These are phyloP conservation scores for Starmerella gropengiesseri DNA, from an alignment of 805 yeast species.

Conservation along the genomic window DNA sequence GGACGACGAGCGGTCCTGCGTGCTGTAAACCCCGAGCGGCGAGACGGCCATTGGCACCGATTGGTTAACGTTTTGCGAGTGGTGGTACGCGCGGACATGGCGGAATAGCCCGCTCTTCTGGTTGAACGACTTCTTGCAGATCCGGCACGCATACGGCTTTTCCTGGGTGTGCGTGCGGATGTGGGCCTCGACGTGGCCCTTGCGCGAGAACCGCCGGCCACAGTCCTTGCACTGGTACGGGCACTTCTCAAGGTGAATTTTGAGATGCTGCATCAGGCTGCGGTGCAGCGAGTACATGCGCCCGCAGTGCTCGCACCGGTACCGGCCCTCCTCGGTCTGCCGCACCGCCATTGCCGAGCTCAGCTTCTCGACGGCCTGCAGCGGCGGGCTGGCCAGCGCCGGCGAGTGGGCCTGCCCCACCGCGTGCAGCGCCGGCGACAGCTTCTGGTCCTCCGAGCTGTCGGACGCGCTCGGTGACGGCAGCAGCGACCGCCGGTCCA, in stretches of 20 bases:
- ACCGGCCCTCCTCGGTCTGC: not conserved
- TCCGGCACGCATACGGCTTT: not conserved
- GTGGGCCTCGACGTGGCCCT: constrained; percentile 4
- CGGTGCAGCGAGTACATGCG: constrained; percentile 1
- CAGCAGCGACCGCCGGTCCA: no score
- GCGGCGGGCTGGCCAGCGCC: no score
- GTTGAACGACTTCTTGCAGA: constrained; percentile 2
- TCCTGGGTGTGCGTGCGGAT: constrained; percentile 2
- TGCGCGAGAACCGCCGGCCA: constrained; percentile 4
- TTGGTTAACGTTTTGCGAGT: not conserved
- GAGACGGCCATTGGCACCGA: no score
- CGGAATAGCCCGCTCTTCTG: constrained; percentile 1
- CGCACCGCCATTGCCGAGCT: not conserved
- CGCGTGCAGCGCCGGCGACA: no score
- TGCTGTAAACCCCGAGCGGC: no score
- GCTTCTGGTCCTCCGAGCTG: no score
- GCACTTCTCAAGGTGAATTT: not conserved
- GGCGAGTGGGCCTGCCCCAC: no score
- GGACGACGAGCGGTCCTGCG: no score
- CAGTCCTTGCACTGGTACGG: constrained; percentile 1
- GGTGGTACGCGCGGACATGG: not conserved
- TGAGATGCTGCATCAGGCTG: constrained; percentile 4
- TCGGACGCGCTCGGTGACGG: no score
- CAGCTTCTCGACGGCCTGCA: not conserved
- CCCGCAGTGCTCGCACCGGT: not conserved